phyloP scores from a whole-genome alignment of 257 asterid species.

The Verbena officinalis region DNA sequence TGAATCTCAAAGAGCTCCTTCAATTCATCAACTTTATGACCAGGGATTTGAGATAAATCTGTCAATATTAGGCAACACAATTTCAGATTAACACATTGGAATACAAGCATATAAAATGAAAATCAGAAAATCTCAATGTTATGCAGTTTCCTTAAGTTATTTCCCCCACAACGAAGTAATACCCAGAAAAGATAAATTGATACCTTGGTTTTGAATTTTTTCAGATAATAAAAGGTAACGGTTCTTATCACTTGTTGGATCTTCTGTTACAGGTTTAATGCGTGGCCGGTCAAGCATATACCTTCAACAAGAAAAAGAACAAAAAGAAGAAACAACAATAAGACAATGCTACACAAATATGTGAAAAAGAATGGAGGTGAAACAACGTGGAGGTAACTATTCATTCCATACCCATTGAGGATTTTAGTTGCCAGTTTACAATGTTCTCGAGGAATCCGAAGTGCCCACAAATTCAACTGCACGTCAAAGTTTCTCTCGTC shows the following conservation, averaged over 20 bases:
- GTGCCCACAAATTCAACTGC: constrained; percentile 66
- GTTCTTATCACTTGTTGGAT: constrained; percentile 65
- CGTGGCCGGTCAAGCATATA: constrained; percentile 86
- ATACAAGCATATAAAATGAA: neutral
- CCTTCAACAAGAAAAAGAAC: constrained; percentile 38
- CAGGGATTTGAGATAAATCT: constrained; percentile 86
- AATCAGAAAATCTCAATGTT: neutral
- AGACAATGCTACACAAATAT: constrained; percentile 8
- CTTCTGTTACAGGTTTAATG: constrained; percentile 79
- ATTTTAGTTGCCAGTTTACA: constrained; percentile 78
- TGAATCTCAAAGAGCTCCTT: constrained; percentile 66
- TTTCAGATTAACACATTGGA: neutral
- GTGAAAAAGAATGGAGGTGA: neutral
- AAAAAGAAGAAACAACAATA: neutral
- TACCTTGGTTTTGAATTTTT: constrained; percentile 63
- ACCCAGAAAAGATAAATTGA: neutral
- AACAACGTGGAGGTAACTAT: neutral
- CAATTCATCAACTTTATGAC: constrained; percentile 65
- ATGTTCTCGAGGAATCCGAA: constrained; percentile 77
- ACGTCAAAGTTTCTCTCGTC: constrained; percentile 68
- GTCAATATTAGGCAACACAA: constrained; percentile 24
- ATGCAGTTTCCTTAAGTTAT: neutral
- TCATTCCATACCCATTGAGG: constrained; percentile 64
- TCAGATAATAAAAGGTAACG: constrained; percentile 82
- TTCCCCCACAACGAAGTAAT: neutral